Percentiles rank a stretch among this genome's conserved stretches.
Evolutionary conservation across 2,329 filamentous ascomycete species (phyloP).

Genomic region (Pseudopyrenochaeta lycopersici): DNA sequence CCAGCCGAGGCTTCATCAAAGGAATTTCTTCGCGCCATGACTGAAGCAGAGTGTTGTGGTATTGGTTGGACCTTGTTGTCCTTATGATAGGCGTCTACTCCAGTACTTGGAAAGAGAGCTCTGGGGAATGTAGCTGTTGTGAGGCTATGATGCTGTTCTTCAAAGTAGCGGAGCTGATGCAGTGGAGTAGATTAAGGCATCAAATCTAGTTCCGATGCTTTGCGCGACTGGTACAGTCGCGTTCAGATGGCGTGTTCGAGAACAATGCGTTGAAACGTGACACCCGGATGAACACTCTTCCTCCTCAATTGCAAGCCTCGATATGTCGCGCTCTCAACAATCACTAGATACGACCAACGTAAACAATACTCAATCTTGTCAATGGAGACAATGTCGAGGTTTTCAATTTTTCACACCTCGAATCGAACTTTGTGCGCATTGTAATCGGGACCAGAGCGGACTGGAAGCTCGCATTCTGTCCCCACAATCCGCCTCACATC

Average conservation of each 20-base stretch:
- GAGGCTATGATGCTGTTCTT: not conserved
- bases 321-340: not conserved
- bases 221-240: not conserved
- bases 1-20: slow-evolving; percentile 38
- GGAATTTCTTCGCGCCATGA: slow-evolving; percentile 29
- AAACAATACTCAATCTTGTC: too few species aligned
- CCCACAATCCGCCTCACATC: slow-evolving; percentile 25
- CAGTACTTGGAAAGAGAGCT: not conserved
- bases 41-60: not conserved
- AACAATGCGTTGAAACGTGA: not conserved
- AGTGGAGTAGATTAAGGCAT: not conserved
- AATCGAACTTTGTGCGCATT: not conserved
- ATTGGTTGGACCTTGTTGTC: not conserved
- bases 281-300: slow-evolving; percentile 21
- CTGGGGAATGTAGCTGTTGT: not conserved
- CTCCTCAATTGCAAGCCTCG: not conserved
- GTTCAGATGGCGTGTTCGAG: not conserved
- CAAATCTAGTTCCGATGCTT: slow-evolving; percentile 12
- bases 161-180: not conserved
- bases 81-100: not conserved
- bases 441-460: not conserved
- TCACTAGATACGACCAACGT: too few species aligned
- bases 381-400: too few species aligned
- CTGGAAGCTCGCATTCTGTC: slow-evolving; percentile 4
- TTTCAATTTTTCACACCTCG: too few species aligned